These are phyloP conservation scores for Salvia hispanica DNA, from an alignment of 257 asterid genomes.

Conservation along the genomic window DNA sequence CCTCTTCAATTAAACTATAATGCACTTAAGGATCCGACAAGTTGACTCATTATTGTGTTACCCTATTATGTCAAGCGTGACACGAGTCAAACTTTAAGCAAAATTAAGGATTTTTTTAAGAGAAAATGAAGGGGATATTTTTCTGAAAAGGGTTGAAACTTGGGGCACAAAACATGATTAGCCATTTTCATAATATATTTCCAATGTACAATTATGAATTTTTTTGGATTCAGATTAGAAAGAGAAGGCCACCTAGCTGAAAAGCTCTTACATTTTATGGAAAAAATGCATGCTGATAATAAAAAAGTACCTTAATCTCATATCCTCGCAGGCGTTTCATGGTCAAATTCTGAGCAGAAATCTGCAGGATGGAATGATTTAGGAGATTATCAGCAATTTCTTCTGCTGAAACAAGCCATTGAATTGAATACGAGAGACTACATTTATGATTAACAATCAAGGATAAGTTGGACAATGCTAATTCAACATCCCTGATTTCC, in stretches of 20 bases:
- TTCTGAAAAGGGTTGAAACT: too few relatives aligned
- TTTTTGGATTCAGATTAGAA: neutral
- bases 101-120: too few relatives aligned
- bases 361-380: slow-evolving; percentile 50
- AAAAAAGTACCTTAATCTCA: slow-evolving; percentile 75
- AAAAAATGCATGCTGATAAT: slow-evolving; percentile 22
- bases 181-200: neutral
- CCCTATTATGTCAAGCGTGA: too few relatives aligned
- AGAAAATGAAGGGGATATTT: too few relatives aligned
- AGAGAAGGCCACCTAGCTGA: neutral
- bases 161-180: too few relatives aligned
- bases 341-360: slow-evolving; percentile 77
- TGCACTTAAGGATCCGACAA: too few relatives aligned
- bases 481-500: neutral
- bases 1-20: too few relatives aligned
- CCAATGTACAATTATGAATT: slow-evolving; percentile 1
- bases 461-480: neutral
- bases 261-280: slow-evolving; percentile 7
- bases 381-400: slow-evolving; percentile 30
- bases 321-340: slow-evolving; percentile 91
- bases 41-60: too few relatives aligned
- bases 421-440: neutral
- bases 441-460: neutral
- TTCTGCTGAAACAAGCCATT: slow-evolving; percentile 16
- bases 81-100: too few relatives aligned